Conservation (phyloP, 768 basidiomycete species). For the Mycena vitilis region DNA sequence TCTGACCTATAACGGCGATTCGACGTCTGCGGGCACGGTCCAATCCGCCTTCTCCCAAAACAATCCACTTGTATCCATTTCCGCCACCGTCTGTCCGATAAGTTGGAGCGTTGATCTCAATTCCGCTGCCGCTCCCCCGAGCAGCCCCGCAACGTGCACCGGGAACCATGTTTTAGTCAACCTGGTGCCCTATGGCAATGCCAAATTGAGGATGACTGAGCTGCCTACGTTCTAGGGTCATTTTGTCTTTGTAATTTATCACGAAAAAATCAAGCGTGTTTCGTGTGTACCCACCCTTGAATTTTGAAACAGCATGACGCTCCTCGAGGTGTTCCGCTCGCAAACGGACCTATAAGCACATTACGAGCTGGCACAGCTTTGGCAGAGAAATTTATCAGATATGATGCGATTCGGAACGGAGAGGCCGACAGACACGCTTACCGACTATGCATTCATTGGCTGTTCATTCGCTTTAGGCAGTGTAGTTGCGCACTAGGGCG, state of each 20-base stretch:
- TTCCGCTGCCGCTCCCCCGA: constrained; percentile 24
- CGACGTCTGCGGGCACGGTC: not conserved
- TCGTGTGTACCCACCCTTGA: too few relatives aligned
- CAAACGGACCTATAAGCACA: too few relatives aligned
- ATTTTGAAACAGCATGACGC: too few relatives aligned
- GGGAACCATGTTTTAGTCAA: constrained; percentile 22
- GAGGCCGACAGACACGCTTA: too few relatives aligned
- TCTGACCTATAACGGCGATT: constrained; percentile 30
- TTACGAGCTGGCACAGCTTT: too few relatives aligned
- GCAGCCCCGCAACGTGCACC: constrained; percentile 30
- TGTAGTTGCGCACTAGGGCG: not conserved
- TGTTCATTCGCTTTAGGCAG: not conserved
- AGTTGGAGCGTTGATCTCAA: constrained; percentile 11
- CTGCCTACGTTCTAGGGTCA: constrained; percentile 41
- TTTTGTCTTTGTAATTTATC: too few relatives aligned
- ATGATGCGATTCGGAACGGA: too few relatives aligned
- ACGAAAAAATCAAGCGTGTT: too few relatives aligned
- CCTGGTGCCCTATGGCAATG: constrained; percentile 31
- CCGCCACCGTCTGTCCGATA: constrained; percentile 32
- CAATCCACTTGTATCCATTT: constrained; percentile 27
- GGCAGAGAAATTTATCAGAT: too few relatives aligned
- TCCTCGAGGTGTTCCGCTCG: too few relatives aligned
- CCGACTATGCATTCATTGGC: too few relatives aligned
- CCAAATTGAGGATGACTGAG: constrained; percentile 32
- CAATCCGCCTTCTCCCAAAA: constrained; percentile 26